Evolutionary conservation across 2,329 filamentous ascomycete genomes (phyloP), one percentile per base, ranked within the genome.

Genomic region (Xylaria digitata): DNA sequence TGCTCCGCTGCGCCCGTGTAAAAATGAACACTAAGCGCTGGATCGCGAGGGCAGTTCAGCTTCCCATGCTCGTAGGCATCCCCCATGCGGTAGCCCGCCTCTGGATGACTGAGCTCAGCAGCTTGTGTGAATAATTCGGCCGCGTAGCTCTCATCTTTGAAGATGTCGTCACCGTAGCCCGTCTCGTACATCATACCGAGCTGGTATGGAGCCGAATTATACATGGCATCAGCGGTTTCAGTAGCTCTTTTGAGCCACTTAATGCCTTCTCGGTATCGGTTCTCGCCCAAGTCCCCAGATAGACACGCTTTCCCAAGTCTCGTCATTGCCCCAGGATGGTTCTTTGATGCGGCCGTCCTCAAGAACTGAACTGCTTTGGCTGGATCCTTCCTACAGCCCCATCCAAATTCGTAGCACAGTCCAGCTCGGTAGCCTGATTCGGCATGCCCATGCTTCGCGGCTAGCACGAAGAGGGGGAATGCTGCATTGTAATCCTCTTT

Each of bases 401-500:
- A 99, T 69, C 94, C 96, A 80, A 97, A 98, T 79, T 99, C 96
- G 81, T 98, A 98, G 82, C 94, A 97, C 63, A 99, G 85, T 17
- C 92, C 96, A 59, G 95, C 91, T 62, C 96, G 92, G 80, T 97
- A 99, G 42, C 91, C 94, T 63, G 96, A 96, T 82, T 99, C 96
- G 54, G 96, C 94, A 79, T 99, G 96, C 37, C 96, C 96, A 80
- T 97, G 96, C 82, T 98, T 99, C 75, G 93, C 95, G 8, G 96
- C 96, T 17, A 96, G 88, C 43, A 97, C 86, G 77, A 99, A 99
- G 34, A 98, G 88, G 8, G 93, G 92, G 76, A 98, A 98, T 0
- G 96, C 94, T 46, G 92, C 90, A 76, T 94, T 93, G 77, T 96
- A 91, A 77, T 99, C 96, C 75, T 93, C 90, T 77, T 95, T 96